Evolutionary conservation across 306 rosid genomes (phyloP).

Genomic region (Vigna unguiculata): DNA sequence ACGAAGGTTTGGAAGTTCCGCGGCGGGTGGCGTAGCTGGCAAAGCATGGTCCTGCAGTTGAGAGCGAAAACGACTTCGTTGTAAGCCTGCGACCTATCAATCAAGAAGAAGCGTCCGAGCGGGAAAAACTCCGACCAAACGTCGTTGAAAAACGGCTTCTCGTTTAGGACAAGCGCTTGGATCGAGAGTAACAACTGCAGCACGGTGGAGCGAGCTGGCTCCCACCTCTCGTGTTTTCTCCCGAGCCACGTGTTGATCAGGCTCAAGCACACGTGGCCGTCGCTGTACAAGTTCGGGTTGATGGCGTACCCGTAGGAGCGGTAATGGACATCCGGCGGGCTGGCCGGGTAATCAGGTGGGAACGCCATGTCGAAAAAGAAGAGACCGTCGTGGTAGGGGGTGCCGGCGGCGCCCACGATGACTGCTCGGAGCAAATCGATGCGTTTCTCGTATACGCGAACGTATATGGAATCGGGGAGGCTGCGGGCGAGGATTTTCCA

Average conservation of each 20-base stretch:
- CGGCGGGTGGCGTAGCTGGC: constrained; percentile 45
- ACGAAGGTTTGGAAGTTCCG: constrained; percentile 48
- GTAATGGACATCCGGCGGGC: constrained; percentile 55
- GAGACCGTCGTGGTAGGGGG: constrained; percentile 68
- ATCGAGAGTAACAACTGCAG: constrained; percentile 61
- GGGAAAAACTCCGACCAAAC: constrained; percentile 37
- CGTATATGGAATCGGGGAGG: constrained; percentile 63
- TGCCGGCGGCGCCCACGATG: constrained; percentile 62
- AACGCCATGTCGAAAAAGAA: constrained; percentile 63
- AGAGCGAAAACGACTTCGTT: constrained; percentile 45
- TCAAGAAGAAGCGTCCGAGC: background rate
- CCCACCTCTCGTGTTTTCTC: constrained; percentile 48
- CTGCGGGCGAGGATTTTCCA: constrained; percentile 57
- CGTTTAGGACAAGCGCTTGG: constrained; percentile 63
- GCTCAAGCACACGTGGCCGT: constrained; percentile 58
- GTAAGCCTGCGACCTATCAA: constrained; percentile 42
- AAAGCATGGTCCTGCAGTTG: constrained; percentile 44
- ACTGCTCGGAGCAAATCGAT: constrained; percentile 52
- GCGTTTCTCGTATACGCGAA: constrained; percentile 56
- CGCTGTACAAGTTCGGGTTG: constrained; percentile 51
- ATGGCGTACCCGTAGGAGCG: constrained; percentile 44
- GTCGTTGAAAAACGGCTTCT: too few species aligned
- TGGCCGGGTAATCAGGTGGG: constrained; percentile 49
- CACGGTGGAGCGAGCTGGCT: constrained; percentile 51
- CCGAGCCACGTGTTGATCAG: constrained; percentile 60